These are phyloP conservation scores for Mycena pura DNA, from an alignment of 768 basidiomycete genomes.

Conservation along the genomic window DNA sequence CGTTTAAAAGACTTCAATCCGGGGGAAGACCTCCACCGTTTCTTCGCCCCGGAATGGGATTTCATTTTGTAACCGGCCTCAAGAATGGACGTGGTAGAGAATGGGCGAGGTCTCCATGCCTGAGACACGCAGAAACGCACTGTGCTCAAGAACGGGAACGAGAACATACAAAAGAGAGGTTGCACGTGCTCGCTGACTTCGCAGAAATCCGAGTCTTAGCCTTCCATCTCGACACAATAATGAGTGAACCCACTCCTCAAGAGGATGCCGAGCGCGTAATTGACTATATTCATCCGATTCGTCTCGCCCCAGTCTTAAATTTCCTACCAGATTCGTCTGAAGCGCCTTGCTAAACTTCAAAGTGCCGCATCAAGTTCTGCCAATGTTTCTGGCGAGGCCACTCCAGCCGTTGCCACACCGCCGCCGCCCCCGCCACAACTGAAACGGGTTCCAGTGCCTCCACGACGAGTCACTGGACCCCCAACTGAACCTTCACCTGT, in stretches of 20 bases:
- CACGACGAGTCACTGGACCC: conserved; percentile 37
- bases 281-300: neutral
- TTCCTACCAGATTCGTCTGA: conserved; percentile 78
- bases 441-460: conserved; percentile 36
- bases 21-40: conserved; percentile 77
- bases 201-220: neutral
- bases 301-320: conserved; percentile 11
- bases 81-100: conserved; percentile 63
- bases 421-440: conserved; percentile 44
- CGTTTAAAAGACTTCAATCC: conserved; percentile 75
- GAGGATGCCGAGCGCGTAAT: conserved; percentile 84
- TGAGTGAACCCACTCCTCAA: conserved; percentile 61
- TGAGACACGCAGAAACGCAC: conserved; percentile 20
- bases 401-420: conserved; percentile 29
- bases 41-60: conserved; percentile 82
- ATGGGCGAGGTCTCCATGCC: conserved; percentile 44
- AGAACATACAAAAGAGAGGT: neutral
- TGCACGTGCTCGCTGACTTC: neutral
- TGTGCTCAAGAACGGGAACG: conserved; percentile 10
- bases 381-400: conserved; percentile 41
- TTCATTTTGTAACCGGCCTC: conserved; percentile 81
- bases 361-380: conserved; percentile 46
- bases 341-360: conserved; percentile 88
- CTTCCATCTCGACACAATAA: conserved; percentile 25
- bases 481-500: conserved; percentile 40